Evolutionary conservation across 345 rosid species (phyloP), one percentile per base, ranked within the genome.

Genomic region (Capsella bursapastoris): DNA sequence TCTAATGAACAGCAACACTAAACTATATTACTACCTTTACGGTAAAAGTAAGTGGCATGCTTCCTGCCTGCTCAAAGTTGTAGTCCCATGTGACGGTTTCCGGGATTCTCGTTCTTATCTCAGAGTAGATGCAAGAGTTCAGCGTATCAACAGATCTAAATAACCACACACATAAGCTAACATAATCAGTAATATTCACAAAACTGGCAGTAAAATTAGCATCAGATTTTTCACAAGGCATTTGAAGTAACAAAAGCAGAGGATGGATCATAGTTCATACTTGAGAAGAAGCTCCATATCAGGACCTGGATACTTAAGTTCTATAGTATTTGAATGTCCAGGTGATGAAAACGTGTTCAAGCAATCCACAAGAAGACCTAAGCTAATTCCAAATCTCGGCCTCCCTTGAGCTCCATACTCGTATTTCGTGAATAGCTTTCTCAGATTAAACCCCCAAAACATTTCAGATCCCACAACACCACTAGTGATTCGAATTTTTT

Each of bases 261-360:
- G 64, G 61, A 50, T 16, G 64, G 61, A 50, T 16, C 63, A 15
- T 2, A 6, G 37, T 41, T 47, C 79, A 61, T 88, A 94, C 98
- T 86, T 90, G 87, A 94, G 79, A 79, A 91, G 96, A 71, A 94
- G 95, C 83, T 91, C 90, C 98, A 91, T 88, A 76, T 94, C 98
- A 47, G 97, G 90, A 28, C 98, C 98, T 22, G 98, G 97, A 78
- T 94, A 91, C 59, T 72, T 90, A 51, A 94, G 87, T 59, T 94
- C 98, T 7, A 91, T 84, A 11, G 82, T 79, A 78, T 78, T 82
- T 6, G 93, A 79, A 73, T 78, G 86, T 27, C 97, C 98, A 11
- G 96, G 95, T 28, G 81, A 85, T 6, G 95, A 88, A 76, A 94
- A 94, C 2, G 98, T 87, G 83, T 86, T 94, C 84, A 94, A 85